Base-by-base conservation (phyloP, 768 basidiomycete species). In the Mrakia gelida region DNA sequence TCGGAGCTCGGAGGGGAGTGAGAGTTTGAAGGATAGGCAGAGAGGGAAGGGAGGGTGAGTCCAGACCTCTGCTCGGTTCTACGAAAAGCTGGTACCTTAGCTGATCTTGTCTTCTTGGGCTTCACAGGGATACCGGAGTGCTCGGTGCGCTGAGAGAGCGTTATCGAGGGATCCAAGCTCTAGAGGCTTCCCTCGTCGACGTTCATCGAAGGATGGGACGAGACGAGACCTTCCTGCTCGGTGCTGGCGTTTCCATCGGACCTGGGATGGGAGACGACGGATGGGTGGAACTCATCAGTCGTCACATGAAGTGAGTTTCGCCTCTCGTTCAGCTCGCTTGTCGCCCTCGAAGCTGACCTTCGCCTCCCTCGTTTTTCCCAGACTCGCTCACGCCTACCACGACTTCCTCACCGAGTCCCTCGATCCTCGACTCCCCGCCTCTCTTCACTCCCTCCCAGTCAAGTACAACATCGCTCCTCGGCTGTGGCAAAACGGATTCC, bases 391-490 rank as follows among this genome's bases (percentile, higher is more conserved):
- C 81, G 88, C 89, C 78, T 93, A 96, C 81, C 94, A 95, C 84
- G 91, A 92, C 79, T 89, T 99, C 38, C 88, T 99, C 74, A 88
- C 90, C 56, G 89, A 96, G 1, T 92, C 94, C 0, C 88, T 93
- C 56, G 91, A 95, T 3, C 93, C 95, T 0, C 89, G 89, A 15
- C 91, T 96, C 0, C 96, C 97, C 0, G 90, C 92, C 0, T 95
- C 94, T 0, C 86, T 98, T 1, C 91, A 94, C 65, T 90, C 91
- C 77, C 92, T 98, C 71, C 94, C 96, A 0, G 90, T 89, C 56
- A 95, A 95, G 82, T 98, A 98, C 87, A 97, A 97, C 85, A 95
- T 98, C 81, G 92, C 96, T 79, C 90, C 91, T 59, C 90, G 96
- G 15, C 87, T 98, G 0, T 98, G 97, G 97, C 91, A 92, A 0